Evolutionary conservation across 2,329 filamentous ascomycete species (phyloP), one percentile per base, ranked within the genome.

Genomic region (Mycosphaerelloides madeirae): DNA sequence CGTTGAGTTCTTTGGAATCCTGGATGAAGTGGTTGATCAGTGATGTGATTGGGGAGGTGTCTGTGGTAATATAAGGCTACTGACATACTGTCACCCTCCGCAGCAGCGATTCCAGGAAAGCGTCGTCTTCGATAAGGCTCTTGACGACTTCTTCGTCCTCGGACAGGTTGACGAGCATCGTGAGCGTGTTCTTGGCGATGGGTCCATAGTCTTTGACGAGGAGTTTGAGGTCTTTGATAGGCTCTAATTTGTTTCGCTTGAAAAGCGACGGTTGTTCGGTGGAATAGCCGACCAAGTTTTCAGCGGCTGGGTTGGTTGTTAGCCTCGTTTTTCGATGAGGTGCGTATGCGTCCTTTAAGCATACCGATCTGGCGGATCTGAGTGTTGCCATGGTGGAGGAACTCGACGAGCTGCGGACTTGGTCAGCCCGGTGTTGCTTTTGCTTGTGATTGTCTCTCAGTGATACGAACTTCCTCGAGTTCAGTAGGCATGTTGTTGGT

Each of bases 121-220:
- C 79, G 44, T 95, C 84, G 62, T 98, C 91, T 14, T 78, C 79
- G 0, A 82, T 83, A 16, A 97, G 71, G 41, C 71, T 73, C 52
- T 86, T 77, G 31, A 95, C 71, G 3, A 97, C 74, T 41, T 90
- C 85, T 11, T 73, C 70, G 57, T 97, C 90, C 13, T 80, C 80
- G 1, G 86, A 84, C 13, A 93, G 73, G 64, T 95, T 96, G 59
- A 97, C 79, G 50, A 98, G 82, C 56, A 96, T 91, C 12, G 83
- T 94, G 55, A 96, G 71, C 29, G 86, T 90, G 80, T 95, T 85
- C 65, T 93, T 87, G n/a, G 91, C 86, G 49, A 96, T 95, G 65
- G 85, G 81, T 82, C 94, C 76, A 62, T 95, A 86, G 65, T 97
- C 93, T 61, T 82, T 82, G 29, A 93, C 78, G 19, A 97, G 71